Percentiles rank a stretch among this genome's conserved stretches.
These are phyloP conservation scores for Dothidotthia symphoricarpi DNA, from an alignment of 2,329 filamentous ascomycete species.

Conservation along the genomic window DNA sequence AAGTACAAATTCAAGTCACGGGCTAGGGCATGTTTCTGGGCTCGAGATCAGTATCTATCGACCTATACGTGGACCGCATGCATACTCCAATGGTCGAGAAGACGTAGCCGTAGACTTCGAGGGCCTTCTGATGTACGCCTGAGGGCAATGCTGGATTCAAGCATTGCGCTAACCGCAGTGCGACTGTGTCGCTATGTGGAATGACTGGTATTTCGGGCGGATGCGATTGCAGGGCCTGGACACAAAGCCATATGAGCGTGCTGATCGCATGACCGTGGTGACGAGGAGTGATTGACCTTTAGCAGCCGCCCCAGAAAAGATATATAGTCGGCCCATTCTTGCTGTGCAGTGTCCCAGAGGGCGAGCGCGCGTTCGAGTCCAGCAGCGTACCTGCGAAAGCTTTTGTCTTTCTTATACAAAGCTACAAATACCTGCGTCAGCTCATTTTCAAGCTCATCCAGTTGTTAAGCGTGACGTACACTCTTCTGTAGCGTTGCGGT, in stretches of 20 bases:
- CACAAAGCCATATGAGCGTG: slow-evolving; percentile 24
- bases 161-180: slow-evolving; percentile 91
- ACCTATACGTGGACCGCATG: slow-evolving; percentile 4
- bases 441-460: neutral
- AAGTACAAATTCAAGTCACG: slow-evolving; percentile 83
- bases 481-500: slow-evolving; percentile 73
- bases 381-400: slow-evolving; percentile 83
- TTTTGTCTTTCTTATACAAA: slow-evolving; percentile 61
- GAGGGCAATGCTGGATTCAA: slow-evolving; percentile 90
- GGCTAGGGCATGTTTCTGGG: slow-evolving; percentile 67
- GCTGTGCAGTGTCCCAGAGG: slow-evolving; percentile 86
- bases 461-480: slow-evolving; percentile 55
- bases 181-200: slow-evolving; percentile 77
- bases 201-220: slow-evolving; percentile 69
- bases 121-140: slow-evolving; percentile 93
- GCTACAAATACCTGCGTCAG: slow-evolving; percentile 45
- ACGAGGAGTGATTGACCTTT: slow-evolving; percentile 60
- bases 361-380: slow-evolving; percentile 83
- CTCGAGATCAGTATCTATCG: slow-evolving; percentile 23
- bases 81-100: slow-evolving; percentile 78
- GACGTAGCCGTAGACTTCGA: slow-evolving; percentile 89
- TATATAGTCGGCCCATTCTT: slow-evolving; percentile 99
- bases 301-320: slow-evolving; percentile 88
- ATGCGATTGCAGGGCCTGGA: slow-evolving; percentile 81
- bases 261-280: slow-evolving; percentile 9